Evolutionary conservation across 345 rosid species (phyloP), one percentile per base, ranked within the genome.

Genomic region (Euphorbia peplus): DNA sequence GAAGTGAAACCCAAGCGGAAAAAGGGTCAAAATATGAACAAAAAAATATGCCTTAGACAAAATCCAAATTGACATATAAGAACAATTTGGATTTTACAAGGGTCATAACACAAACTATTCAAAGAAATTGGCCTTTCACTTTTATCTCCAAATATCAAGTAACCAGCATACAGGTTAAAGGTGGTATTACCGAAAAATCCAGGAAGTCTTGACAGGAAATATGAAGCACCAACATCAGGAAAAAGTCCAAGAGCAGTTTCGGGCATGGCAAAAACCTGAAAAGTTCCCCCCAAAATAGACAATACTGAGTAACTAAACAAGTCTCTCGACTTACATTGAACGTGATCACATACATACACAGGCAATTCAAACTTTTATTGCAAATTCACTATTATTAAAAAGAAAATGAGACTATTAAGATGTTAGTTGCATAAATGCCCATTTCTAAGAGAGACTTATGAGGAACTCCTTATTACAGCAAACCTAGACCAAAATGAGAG

Each of bases 201-300:
- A 3, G 93, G 90, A 59, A 92, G 93, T 73, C 96, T 87, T 68
- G 96, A 84, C 83, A 92, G 82, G 87, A 83, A 88, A 72, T 83
- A 92, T 4, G 98, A 86, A 68, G 92, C 91, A 50, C 95, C 96
- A 29, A 88, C 68, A 80, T 92, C 98, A 46, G 95, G 98, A 78
- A 92, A 90, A 80, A 90, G 95, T 28, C 92, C 95, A 25, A 92
- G 73, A 50, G 88, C 87, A 66, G 95, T 87, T 76, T 92, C 96
- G 64, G 93, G 96, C 96, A 90, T 92, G 62, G 96, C 92, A 83
- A 92, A 89, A 62, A 86, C 71, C 98, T 92, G 80, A 73, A 67
- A 69, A 42, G 0, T 21, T 24, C 39, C 55, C 60, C 55, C 60
- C 66, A 4, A 22, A 8, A 51, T 50, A 53, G 25, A 29, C 28